Conservation (phyloP, 306 rosid genomes). For the Dalbergia oliveri region DNA sequence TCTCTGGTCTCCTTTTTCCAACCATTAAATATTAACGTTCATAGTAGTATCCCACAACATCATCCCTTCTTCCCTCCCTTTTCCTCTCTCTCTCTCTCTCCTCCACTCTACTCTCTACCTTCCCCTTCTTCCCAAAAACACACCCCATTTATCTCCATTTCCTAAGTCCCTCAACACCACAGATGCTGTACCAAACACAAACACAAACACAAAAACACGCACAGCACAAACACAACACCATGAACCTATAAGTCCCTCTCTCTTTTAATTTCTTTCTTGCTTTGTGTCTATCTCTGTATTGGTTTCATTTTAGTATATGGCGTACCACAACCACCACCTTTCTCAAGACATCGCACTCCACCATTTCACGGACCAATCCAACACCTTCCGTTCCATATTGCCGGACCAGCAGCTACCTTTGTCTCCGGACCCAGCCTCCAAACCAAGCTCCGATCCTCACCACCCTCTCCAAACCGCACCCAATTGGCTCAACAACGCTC, state of each 20-base stretch:
- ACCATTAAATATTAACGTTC: slow-evolving; percentile 30
- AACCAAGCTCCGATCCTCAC: slow-evolving; percentile 55
- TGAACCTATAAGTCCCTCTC: slow-evolving; percentile 4
- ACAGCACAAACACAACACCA: not conserved
- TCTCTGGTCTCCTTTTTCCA: not conserved
- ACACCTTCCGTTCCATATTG: slow-evolving; percentile 47
- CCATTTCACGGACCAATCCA: slow-evolving; percentile 69
- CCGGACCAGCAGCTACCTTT: slow-evolving; percentile 57
- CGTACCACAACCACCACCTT: slow-evolving; percentile 76
- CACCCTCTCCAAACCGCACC: slow-evolving; percentile 76
- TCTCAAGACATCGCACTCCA: slow-evolving; percentile 73
- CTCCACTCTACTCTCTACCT: not conserved
- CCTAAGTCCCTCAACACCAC: not conserved
- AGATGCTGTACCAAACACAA: slow-evolving; percentile 41
- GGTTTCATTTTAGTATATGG: slow-evolving; percentile 51
- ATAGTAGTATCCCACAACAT: slow-evolving; percentile 41
- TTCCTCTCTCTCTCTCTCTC: not conserved
- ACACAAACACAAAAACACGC: slow-evolving; percentile 8
- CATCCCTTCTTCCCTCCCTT: slow-evolving; percentile 13
- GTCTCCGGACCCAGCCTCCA: slow-evolving; percentile 63
- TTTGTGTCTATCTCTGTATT: not conserved
- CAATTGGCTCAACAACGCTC: slow-evolving; percentile 87
- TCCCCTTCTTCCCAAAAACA: slow-evolving; percentile 24
- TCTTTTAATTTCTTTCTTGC: not conserved
- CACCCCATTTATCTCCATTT: slow-evolving; percentile 36